Evolutionary conservation across 2,329 filamentous ascomycete genomes (phyloP).

Genomic region (Talaromyces albobiverticillius): DNA sequence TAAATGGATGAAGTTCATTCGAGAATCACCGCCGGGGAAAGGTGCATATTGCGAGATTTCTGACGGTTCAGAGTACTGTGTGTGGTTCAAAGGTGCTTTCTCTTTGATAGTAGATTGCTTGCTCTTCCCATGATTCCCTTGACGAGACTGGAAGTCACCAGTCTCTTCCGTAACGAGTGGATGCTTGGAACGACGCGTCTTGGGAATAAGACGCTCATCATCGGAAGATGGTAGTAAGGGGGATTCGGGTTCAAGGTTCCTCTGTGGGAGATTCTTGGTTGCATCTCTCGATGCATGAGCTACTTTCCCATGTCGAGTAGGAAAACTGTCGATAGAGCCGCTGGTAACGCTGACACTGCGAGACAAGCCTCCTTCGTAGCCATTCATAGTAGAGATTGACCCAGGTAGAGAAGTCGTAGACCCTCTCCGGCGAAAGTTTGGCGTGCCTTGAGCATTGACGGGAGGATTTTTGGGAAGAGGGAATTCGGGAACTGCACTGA

Average conservation of each 20-base stretch:
- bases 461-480: slow-evolving; percentile 23
- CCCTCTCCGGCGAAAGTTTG: not conserved
- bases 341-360: slow-evolving; percentile 15
- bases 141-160: not conserved
- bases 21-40: slow-evolving; percentile 23
- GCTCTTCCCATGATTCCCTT: not conserved
- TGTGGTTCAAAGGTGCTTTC: slow-evolving; percentile 1
- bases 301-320: not conserved
- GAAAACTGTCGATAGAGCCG: slow-evolving; percentile 7
- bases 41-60: slow-evolving; percentile 22
- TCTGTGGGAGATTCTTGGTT: slow-evolving; percentile 16
- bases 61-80: slow-evolving; percentile 16
- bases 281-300: slow-evolving; percentile 20
- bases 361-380: slow-evolving; percentile 14
- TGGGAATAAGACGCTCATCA: slow-evolving; percentile 25
- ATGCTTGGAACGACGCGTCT: not conserved
- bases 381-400: slow-evolving; percentile 12
- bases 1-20: slow-evolving; percentile 18
- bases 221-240: slow-evolving; percentile 39
- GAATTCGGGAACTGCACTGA: slow-evolving; percentile 18
- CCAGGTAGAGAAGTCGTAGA: slow-evolving; percentile 13
- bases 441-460: slow-evolving; percentile 5
- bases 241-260: slow-evolving; percentile 24
- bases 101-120: not conserved
- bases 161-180: not conserved